Percentiles rank a stretch among this genome's conserved stretches.
These are phyloP conservation scores for Papiliotrema nemorosa DNA, from an alignment of 1,284 basidiomycete genomes.

Conservation along the genomic window DNA sequence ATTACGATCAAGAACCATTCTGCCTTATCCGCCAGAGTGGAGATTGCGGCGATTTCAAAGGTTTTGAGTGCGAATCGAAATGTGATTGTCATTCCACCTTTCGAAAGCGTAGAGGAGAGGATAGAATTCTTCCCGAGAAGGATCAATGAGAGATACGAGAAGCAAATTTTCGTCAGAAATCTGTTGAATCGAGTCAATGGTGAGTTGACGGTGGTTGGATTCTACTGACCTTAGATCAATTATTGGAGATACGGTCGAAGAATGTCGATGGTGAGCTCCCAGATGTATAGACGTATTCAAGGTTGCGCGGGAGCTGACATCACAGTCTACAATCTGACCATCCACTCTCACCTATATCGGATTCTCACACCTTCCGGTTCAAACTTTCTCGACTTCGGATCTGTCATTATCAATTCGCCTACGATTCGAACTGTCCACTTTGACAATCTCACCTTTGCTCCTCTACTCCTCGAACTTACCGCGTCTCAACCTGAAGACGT, in stretches of 20 bases:
- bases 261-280: slow-evolving; percentile 52
- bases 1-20: slow-evolving; percentile 50
- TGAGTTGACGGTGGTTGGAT: slow-evolving; percentile 23
- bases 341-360: slow-evolving; percentile 55
- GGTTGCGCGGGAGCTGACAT: not conserved
- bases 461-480: slow-evolving; percentile 50
- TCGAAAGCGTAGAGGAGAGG: slow-evolving; percentile 51
- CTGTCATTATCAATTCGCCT: slow-evolving; percentile 53
- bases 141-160: slow-evolving; percentile 53
- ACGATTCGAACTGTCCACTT: slow-evolving; percentile 52
- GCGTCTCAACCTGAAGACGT: slow-evolving; percentile 54
- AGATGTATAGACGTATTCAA: not conserved
- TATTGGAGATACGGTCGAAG: slow-evolving; percentile 51
- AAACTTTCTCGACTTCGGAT: slow-evolving; percentile 55
- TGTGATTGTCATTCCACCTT: slow-evolving; percentile 52
- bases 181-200: slow-evolving; percentile 41
- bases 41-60: slow-evolving; percentile 54
- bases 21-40: slow-evolving; percentile 51
- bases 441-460: slow-evolving; percentile 48
- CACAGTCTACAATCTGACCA: slow-evolving; percentile 50
- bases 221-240: slow-evolving; percentile 40
- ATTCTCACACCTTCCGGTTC: slow-evolving; percentile 53
- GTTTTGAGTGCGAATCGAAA: slow-evolving; percentile 53
- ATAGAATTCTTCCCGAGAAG: slow-evolving; percentile 54
- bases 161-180: slow-evolving; percentile 52